Percentiles rank a stretch among this genome's conserved stretches.
Evolutionary conservation across 257 asterid genomes (phyloP).

Genomic region (Anisodus tanguticus): DNA sequence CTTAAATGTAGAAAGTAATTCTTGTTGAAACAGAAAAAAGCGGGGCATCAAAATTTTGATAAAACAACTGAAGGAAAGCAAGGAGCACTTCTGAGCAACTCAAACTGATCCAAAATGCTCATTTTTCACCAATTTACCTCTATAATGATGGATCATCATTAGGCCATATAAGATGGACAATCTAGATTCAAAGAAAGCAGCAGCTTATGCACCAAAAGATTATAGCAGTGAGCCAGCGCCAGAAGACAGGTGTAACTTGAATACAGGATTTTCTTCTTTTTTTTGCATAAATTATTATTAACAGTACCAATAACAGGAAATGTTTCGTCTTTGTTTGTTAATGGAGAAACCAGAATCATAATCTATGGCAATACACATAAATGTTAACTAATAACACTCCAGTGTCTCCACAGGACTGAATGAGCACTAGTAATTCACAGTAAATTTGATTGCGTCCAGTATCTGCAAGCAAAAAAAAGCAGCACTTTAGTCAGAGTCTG

Average conservation of each 20-base stretch:
- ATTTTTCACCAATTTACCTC: background rate
- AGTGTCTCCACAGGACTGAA: background rate
- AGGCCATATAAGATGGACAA: background rate
- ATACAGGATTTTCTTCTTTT: background rate
- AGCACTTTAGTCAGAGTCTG: background rate
- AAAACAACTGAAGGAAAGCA: too few relatives aligned
- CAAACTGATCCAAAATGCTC: too few relatives aligned
- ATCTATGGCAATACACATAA: background rate
- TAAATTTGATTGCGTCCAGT: constrained; percentile 30
- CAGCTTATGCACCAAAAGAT: background rate
- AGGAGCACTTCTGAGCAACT: too few relatives aligned
- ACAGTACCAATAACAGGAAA: background rate
- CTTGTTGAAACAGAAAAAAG: too few relatives aligned
- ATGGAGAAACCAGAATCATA: background rate
- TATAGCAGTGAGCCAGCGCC: background rate
- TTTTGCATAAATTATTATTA: background rate
- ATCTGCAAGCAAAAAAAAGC: background rate
- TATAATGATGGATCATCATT: background rate
- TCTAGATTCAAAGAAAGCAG: background rate
- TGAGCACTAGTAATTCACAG: constrained; percentile 59
- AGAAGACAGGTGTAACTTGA: background rate
- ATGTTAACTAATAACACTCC: background rate
- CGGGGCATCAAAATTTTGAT: too few relatives aligned
- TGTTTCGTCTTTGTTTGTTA: background rate
- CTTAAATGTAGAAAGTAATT: too few relatives aligned